Base-by-base conservation (phyloP, 371 early-diverging fungal genomes). In the Nematocida ausubeli region DNA sequence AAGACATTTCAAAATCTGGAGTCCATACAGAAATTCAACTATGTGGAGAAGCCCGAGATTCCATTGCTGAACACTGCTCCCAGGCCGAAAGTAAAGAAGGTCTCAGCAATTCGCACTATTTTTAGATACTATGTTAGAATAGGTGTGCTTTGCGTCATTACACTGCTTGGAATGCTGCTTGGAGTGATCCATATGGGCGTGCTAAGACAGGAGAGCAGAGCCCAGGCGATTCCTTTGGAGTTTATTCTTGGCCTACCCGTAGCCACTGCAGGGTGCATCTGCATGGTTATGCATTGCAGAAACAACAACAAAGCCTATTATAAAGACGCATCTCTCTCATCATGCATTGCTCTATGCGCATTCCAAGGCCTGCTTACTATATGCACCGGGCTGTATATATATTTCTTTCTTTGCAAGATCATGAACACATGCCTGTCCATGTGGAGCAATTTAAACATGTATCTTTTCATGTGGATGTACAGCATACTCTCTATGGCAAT, bases 11-110 rank as follows among this genome's bases (percentile, higher is more conserved):
- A 37, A 0, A 32, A 37, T 35, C 24, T 60, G 35, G 60, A 60
- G 35, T 60, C 60, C 0, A 60, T 60, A 60, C 60, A 60, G 60
- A 60, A 30, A 35, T 60, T 60, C 32, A 9, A 28, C 7, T 60
- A 60, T 28, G 24, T 35, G 12, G 60, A 60, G 5, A 35, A 60
- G 30, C 7, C 24, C 35, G 37, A 60, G 6, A 24, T 32, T 1
- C 30, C 1, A 3, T 2, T 37, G 24, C 12, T 5, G 7, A 28
- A 60, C 2, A 12, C 39, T 16, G 37, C 35, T 1, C 6, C 28
- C 22, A 35, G 2, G 6, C 1, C 7, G 30, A 32, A 28, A 9
- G 54, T 28, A n/a, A 60, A 16, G 1, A 39, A 39, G 1, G 39
- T 32, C 12, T 60, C 39, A 30, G 14, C 35, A 12, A 19, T 32